phyloP scores from a whole-genome alignment of 352 stramenopile genomes.

The Phytophthora kernoviae region DNA sequence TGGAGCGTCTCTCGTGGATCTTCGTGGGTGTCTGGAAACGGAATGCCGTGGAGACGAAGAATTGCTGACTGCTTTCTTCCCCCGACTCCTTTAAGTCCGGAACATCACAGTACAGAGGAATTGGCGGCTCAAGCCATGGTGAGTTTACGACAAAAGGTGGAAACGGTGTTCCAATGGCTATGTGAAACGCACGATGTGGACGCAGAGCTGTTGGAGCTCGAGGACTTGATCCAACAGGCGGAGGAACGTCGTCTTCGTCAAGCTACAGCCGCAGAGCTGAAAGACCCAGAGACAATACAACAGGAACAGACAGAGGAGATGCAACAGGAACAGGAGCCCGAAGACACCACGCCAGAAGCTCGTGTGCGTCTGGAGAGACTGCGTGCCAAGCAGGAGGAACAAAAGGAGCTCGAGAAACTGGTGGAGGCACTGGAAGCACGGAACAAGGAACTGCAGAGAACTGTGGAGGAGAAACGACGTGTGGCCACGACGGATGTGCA shows the following conservation, averaged over 20 bases:
- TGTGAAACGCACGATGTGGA: conserved; percentile 57
- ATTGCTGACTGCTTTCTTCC: conserved; percentile 57
- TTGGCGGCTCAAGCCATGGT: conserved; percentile 57
- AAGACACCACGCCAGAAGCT: conserved; percentile 35
- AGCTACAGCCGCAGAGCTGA: conserved; percentile 30
- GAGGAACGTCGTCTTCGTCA: conserved; percentile 45
- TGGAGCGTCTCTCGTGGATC: conserved; percentile 43
- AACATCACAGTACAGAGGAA: conserved; percentile 46
- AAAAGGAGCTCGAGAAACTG: conserved; percentile 47
- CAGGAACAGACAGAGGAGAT: conserved; percentile 11
- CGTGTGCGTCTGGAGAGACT: conserved; percentile 49
- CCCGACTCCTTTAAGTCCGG: conserved; percentile 15
- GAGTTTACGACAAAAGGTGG: conserved; percentile 56
- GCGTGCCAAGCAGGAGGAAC: conserved; percentile 59
- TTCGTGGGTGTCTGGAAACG: conserved; percentile 56
- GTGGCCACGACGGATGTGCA: conserved; percentile 48
- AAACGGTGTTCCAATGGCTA: conserved; percentile 59
- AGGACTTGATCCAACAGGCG: conserved; percentile 49
- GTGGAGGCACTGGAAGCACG: conserved; percentile 39
- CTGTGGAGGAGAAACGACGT: conserved; percentile 52
- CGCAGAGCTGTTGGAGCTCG: conserved; percentile 50
- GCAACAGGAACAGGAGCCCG: conserved; percentile 5
- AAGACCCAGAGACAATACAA: conserved; percentile 13
- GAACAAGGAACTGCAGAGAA: conserved; percentile 49
- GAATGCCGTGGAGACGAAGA: conserved; percentile 57